Evolutionary conservation across 176 grass and related monocot genomes (phyloP).

Genomic region (Aechmea fasciata): DNA sequence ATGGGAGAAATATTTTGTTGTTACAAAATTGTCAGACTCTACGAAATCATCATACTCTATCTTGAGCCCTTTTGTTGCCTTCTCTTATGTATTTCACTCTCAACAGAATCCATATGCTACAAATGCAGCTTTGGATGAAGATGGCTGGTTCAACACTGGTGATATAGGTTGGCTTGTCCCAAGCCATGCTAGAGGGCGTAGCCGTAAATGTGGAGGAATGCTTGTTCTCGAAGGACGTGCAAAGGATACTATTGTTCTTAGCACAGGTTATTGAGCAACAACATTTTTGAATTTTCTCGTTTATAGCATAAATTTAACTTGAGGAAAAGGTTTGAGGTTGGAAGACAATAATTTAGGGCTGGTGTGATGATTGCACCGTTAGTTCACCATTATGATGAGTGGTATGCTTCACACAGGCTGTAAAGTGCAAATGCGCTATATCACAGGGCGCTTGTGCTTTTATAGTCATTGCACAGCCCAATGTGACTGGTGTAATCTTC

Average conservation of each 20-base stretch:
- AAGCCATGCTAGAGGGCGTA: conserved; percentile 39
- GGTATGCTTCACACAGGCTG: too few species aligned
- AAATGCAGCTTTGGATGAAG: conserved; percentile 51
- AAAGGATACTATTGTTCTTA: conserved; percentile 96
- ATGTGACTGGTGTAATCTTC: background rate
- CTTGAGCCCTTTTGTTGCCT: background rate
- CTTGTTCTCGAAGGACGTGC: conserved; percentile 92
- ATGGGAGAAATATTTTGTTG: too few species aligned
- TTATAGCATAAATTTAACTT: too few species aligned
- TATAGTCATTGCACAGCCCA: background rate
- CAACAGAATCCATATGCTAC: conserved; percentile 60
- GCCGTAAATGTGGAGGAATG: conserved; percentile 74
- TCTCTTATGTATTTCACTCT: conserved; percentile 3
- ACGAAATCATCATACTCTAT: background rate
- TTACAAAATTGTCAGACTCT: too few species aligned
- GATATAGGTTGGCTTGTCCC: conserved; percentile 96
- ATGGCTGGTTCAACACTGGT: conserved; percentile 73
- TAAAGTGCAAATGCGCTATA: too few species aligned
- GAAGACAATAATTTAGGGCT: too few species aligned
- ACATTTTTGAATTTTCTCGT: background rate
- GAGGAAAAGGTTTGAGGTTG: too few species aligned
- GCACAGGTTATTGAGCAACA: conserved; percentile 45
- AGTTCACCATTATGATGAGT: too few species aligned
- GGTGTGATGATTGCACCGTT: too few species aligned
- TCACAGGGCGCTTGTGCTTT: background rate